Conservation (phyloP, 169 alveolate genomes). For the Besnoitia besnoiti region DNA sequence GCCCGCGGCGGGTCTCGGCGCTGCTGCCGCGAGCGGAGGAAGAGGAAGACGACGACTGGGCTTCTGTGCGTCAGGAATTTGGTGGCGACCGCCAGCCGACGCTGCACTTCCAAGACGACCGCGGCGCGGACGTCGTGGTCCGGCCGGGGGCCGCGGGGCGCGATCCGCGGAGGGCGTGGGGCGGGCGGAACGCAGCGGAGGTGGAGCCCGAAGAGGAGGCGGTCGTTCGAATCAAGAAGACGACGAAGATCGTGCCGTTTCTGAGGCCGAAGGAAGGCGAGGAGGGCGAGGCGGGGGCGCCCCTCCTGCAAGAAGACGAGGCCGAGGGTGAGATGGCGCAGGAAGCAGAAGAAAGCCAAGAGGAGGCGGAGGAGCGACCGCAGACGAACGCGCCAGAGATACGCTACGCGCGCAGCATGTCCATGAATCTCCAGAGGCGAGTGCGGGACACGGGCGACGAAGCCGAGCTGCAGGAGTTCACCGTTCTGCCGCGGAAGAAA, state of each 20-base stretch:
- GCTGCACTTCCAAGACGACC: slow-evolving; percentile 19
- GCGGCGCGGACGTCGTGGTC: not conserved
- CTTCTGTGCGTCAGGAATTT: not conserved
- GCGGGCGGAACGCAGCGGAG: not conserved
- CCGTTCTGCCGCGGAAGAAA: not conserved
- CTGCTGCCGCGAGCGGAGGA: too few relatives aligned
- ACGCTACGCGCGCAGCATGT: not conserved
- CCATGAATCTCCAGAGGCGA: not conserved
- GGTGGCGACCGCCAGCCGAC: slow-evolving; percentile 9
- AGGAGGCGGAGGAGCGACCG: not conserved
- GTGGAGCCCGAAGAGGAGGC: not conserved
- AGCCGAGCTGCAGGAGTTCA: not conserved
- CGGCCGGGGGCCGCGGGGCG: not conserved
- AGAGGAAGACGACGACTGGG: not conserved
- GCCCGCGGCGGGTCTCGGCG: not conserved
- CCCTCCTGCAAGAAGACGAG: not conserved
- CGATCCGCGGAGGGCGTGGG: not conserved
- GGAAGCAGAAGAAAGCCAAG: not conserved
- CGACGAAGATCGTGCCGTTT: not conserved
- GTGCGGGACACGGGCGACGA: not conserved
- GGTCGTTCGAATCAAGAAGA: not conserved
- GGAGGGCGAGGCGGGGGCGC: not conserved
- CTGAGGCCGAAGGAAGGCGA: not conserved
- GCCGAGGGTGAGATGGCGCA: not conserved
- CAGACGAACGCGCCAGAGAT: not conserved